These are phyloP conservation scores for Xylariales sp. DNA, from an alignment of 2,329 filamentous ascomycete genomes.

Conservation along the genomic window DNA sequence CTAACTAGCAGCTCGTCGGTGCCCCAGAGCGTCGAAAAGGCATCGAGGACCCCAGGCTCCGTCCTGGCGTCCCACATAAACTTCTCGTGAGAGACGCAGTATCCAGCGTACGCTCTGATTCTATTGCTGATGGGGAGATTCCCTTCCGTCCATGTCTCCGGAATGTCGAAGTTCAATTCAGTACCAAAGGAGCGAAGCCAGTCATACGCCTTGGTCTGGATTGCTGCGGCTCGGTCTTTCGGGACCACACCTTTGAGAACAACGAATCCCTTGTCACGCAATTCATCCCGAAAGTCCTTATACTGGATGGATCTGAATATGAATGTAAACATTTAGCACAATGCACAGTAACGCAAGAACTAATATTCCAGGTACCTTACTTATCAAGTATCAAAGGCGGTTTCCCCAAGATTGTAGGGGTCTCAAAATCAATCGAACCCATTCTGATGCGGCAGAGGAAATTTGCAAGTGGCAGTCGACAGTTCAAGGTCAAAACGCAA, in stretches of 20 bases:
- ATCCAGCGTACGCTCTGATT: not conserved
- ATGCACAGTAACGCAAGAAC: no score
- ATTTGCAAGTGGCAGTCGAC: no score
- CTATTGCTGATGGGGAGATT: not conserved
- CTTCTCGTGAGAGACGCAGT: not conserved
- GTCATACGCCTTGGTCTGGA: not conserved
- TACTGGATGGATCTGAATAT: no score
- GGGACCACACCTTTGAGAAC: not conserved
- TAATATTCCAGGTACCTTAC: no score
- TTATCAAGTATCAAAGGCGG: no score
- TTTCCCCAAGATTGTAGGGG: no score
- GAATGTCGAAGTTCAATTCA: not conserved
- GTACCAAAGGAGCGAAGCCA: not conserved
- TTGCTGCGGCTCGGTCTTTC: not conserved
- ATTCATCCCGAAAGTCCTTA: not conserved
- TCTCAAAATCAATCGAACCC: no score
- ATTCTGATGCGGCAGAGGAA: no score
- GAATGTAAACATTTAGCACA: no score
- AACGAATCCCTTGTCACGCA: not conserved
- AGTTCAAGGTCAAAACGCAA: no score
- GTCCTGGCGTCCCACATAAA: constrained; percentile 2
- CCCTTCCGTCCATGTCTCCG: not conserved
- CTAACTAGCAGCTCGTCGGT: not conserved
- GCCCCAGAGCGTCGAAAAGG: not conserved
- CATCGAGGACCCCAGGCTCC: not conserved